These are phyloP conservation scores for Gymnopilus dilepis DNA, from an alignment of 768 basidiomycete genomes.

Conservation along the genomic window DNA sequence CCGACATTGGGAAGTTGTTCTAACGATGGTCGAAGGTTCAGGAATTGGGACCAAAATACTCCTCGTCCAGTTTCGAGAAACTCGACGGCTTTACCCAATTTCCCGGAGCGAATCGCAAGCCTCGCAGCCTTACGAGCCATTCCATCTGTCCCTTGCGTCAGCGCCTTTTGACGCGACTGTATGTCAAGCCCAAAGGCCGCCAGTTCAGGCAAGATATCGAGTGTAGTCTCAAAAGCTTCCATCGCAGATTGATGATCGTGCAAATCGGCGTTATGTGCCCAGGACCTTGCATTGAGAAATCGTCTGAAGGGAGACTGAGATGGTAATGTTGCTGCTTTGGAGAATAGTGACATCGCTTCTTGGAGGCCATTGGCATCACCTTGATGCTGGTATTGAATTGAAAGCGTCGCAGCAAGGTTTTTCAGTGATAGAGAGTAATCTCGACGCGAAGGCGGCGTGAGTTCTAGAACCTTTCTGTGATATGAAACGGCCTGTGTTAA, in stretches of 20 bases:
- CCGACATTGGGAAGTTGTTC: conserved; percentile 12
- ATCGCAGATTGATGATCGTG: conserved; percentile 12
- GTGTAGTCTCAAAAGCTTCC: conserved; percentile 14
- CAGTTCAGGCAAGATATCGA: conserved; percentile 11
- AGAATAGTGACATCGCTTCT: background rate
- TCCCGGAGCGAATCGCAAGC: conserved; percentile 11
- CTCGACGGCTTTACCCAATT: conserved; percentile 16
- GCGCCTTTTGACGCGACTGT: conserved; percentile 11
- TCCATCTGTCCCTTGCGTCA: conserved; percentile 11
- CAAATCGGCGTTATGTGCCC: conserved; percentile 13
- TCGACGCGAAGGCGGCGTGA: no score
- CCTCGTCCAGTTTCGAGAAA: conserved; percentile 18
- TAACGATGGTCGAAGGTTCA: conserved; percentile 17
- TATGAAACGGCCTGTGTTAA: background rate
- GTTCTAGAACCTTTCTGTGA: no score
- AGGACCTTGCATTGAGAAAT: conserved; percentile 1
- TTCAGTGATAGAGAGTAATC: background rate
- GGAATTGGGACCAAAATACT: conserved; percentile 21
- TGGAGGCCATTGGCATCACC: background rate
- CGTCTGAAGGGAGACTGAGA: background rate
- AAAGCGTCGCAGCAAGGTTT: background rate
- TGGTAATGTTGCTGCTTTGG: background rate
- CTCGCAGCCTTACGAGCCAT: conserved; percentile 16
- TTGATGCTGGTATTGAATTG: background rate
- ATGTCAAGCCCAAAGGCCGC: conserved; percentile 16